Evolutionary conservation across 1,284 basidiomycete genomes (phyloP).

Genomic region (Pyrrhoderma lamaoense): DNA sequence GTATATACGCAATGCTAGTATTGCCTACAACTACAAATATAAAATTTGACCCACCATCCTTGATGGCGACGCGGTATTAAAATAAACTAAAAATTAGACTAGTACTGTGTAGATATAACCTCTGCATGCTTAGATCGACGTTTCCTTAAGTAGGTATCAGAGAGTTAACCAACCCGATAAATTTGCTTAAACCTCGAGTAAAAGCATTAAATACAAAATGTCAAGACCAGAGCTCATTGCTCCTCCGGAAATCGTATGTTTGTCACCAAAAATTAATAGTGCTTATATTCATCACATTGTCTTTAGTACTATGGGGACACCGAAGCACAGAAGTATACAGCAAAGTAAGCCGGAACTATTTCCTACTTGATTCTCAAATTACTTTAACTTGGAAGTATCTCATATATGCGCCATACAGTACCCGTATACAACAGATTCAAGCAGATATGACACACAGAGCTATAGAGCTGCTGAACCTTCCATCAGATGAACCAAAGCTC

Average conservation of each 20-base stretch:
- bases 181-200: too few species aligned
- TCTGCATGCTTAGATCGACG: too few species aligned
- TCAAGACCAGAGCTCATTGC: conserved; percentile 93
- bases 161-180: too few species aligned
- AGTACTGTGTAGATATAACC: too few species aligned
- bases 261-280: not conserved
- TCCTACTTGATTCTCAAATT: not conserved
- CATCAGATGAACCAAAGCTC: conserved; percentile 69
- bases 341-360: conserved; percentile 56
- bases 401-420: conserved; percentile 38
- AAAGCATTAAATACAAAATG: conserved; percentile 45
- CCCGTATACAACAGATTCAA: conserved; percentile 95
- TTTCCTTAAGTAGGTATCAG: too few species aligned
- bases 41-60: too few species aligned
- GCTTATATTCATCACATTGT: conserved; percentile 18
- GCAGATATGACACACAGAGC: conserved; percentile 97
- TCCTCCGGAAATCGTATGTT: conserved; percentile 89
- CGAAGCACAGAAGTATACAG: conserved; percentile 95
- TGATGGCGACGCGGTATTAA: too few species aligned
- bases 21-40: too few species aligned
- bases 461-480: conserved; percentile 83
- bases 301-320: conserved; percentile 90
- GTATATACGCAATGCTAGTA: too few species aligned
- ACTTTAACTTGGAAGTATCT: too few species aligned
- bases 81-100: too few species aligned